Conservation (phyloP, 2,329 filamentous ascomycete genomes). For the Blastomyces emzantsi region DNA sequence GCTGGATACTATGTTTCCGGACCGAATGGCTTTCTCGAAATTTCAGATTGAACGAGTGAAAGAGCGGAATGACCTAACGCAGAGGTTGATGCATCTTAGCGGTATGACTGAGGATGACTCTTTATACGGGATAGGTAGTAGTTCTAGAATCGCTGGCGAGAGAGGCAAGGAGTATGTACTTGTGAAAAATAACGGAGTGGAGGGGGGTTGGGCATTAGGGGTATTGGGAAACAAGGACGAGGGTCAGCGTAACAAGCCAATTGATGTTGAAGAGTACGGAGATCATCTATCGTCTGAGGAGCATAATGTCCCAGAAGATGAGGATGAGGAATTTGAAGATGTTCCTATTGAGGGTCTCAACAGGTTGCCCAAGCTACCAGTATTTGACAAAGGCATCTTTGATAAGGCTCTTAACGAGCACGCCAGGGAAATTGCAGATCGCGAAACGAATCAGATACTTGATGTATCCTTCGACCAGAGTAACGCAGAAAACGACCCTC, state of each 20-base stretch:
- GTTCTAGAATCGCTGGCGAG: slow-evolving; percentile 54
- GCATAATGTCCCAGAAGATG: slow-evolving; percentile 56
- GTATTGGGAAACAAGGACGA: slow-evolving; percentile 80
- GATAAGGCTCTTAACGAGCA: slow-evolving; percentile 29
- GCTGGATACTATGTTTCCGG: slow-evolving; percentile 90
- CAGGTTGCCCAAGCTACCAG: slow-evolving; percentile 58
- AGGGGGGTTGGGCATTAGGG: slow-evolving; percentile 91
- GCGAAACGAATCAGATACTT: slow-evolving; percentile 36
- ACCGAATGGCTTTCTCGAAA: slow-evolving; percentile 91
- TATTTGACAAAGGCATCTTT: slow-evolving; percentile 31
- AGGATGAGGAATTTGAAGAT: slow-evolving; percentile 80
- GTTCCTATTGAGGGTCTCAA: slow-evolving; percentile 87
- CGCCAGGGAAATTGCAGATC: slow-evolving; percentile 28
- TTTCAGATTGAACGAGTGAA: slow-evolving; percentile 94
- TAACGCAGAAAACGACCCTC: slow-evolving; percentile 41
- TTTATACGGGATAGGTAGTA: slow-evolving; percentile 53
- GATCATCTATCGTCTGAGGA: slow-evolving; percentile 44
- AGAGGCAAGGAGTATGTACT: slow-evolving; percentile 89
- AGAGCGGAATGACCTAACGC: slow-evolving; percentile 89
- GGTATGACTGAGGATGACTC: slow-evolving; percentile 74
- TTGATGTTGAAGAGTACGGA: slow-evolving; percentile 70
- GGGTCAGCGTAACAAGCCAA: slow-evolving; percentile 74
- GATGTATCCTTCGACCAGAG: slow-evolving; percentile 35
- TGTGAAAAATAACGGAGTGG: slow-evolving; percentile 88
- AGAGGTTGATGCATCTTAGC: slow-evolving; percentile 87